These are phyloP conservation scores for Fistulina hepatica DNA, from an alignment of 1,284 basidiomycete genomes.

Conservation along the genomic window DNA sequence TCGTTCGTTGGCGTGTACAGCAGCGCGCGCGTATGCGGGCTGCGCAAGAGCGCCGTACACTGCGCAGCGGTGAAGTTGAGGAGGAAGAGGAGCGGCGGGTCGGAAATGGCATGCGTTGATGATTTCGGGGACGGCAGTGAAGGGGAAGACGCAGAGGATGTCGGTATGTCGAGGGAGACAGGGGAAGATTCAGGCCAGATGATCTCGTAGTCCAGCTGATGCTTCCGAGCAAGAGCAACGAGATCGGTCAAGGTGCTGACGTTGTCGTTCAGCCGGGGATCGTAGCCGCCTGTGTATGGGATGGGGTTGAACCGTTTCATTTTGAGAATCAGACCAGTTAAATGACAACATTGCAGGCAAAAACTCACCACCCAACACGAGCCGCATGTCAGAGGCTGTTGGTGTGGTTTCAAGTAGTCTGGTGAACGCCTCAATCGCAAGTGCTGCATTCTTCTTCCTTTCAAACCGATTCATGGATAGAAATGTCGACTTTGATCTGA, in stretches of 20 bases:
- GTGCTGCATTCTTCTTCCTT: slow-evolving; percentile 82
- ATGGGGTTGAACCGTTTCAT: too few species aligned
- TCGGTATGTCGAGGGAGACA: too few species aligned
- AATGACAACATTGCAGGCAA: too few species aligned
- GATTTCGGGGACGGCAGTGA: slow-evolving; percentile 32
- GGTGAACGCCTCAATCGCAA: slow-evolving; percentile 79
- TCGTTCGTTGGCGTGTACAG: slow-evolving; percentile 94
- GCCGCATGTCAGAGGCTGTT: not conserved
- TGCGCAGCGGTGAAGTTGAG: slow-evolving; percentile 80
- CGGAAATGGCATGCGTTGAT: slow-evolving; percentile 21
- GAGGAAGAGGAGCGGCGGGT: slow-evolving; percentile 69
- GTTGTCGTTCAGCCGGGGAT: slow-evolving; percentile 62
- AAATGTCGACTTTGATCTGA: slow-evolving; percentile 64
- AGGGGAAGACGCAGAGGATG: slow-evolving; percentile 24
- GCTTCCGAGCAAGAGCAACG: slow-evolving; percentile 41
- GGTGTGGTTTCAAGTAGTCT: slow-evolving; percentile 5
- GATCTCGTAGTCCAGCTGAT: slow-evolving; percentile 44
- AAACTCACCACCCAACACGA: too few species aligned
- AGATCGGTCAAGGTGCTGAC: slow-evolving; percentile 50
- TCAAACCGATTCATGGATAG: slow-evolving; percentile 94
- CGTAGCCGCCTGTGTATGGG: slow-evolving; percentile 56
- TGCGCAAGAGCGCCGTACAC: slow-evolving; percentile 64
- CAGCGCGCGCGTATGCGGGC: slow-evolving; percentile 56
- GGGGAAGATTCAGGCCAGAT: slow-evolving; percentile 24
- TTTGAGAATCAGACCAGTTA: too few species aligned